Percentiles rank a stretch among this genome's conserved stretches.
These are phyloP conservation scores for Podospora comata DNA, from an alignment of 495 filamentous ascomycete genomes.

Conservation along the genomic window DNA sequence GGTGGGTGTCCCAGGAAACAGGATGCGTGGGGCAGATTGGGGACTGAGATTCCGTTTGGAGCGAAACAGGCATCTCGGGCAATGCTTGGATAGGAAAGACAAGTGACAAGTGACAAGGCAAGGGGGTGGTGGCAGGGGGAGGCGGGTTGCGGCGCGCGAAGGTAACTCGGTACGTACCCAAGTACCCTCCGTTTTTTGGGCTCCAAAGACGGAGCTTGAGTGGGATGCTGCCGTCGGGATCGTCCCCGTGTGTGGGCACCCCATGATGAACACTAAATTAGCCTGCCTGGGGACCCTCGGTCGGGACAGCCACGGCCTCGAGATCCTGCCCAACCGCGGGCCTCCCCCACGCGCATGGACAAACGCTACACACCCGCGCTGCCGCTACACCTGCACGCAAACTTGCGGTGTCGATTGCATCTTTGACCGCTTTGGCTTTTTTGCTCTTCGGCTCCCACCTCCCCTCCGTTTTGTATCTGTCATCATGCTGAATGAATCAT, in stretches of 20 bases:
- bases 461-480: slow-evolving; percentile 1
- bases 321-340: slow-evolving; percentile 6
- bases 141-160: slow-evolving; percentile 7
- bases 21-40: slow-evolving; percentile 11
- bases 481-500: neutral
- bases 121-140: slow-evolving; percentile 7
- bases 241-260: slow-evolving; percentile 1
- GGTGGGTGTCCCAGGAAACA: slow-evolving; percentile 12
- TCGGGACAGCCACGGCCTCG: neutral
- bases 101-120: slow-evolving; percentile 3
- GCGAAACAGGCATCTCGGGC: slow-evolving; percentile 11
- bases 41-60: slow-evolving; percentile 5
- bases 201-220: neutral
- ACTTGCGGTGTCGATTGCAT: slow-evolving; percentile 6
- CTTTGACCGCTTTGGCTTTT: neutral
- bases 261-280: neutral
- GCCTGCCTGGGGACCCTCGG: slow-evolving; percentile 1
- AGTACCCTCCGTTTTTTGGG: slow-evolving; percentile 2
- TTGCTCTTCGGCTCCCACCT: neutral
- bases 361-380: slow-evolving; percentile 7
- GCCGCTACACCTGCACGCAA: neutral
- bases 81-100: neutral
- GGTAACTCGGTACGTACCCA: slow-evolving; percentile 3
- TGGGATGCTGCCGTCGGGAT: slow-evolving; percentile 3
- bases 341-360: slow-evolving; percentile 12